Percentiles rank a stretch among this genome's conserved stretches.
Evolutionary conservation across 2,329 filamentous ascomycete genomes (phyloP).

Genomic region (Neonectria sp.): DNA sequence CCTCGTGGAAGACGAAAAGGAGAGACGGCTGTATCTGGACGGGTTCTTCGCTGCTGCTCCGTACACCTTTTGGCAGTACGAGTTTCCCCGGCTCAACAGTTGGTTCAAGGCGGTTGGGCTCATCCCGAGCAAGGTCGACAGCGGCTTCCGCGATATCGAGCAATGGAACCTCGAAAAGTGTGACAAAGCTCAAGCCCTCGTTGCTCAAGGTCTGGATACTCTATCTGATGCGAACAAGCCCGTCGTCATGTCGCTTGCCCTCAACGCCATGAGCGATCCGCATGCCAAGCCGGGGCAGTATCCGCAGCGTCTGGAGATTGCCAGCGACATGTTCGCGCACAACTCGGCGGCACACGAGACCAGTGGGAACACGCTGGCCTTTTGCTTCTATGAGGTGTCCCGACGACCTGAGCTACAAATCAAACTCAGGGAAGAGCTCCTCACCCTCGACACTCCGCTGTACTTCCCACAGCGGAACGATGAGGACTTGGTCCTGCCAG

Average conservation of each 20-base stretch:
- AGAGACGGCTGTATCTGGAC: constrained; percentile 23
- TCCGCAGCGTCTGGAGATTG: constrained; percentile 21
- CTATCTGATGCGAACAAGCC: constrained; percentile 13
- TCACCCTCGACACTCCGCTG: too few relatives aligned
- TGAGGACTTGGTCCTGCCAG: too few relatives aligned
- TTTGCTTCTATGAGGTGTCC: neutral
- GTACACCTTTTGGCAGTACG: constrained; percentile 28
- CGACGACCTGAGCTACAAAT: neutral
- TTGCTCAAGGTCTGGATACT: constrained; percentile 15
- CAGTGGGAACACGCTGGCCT: constrained; percentile 14
- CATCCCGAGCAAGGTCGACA: constrained; percentile 28
- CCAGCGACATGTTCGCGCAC: constrained; percentile 26
- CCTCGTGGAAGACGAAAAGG: constrained; percentile 30
- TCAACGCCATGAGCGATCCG: constrained; percentile 20
- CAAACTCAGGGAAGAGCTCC: too few relatives aligned
- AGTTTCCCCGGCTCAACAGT: constrained; percentile 18
- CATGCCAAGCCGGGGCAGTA: constrained; percentile 4
- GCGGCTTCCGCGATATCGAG: constrained; percentile 24
- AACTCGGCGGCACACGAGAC: constrained; percentile 24
- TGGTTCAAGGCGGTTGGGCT: constrained; percentile 15
- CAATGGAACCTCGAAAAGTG: constrained; percentile 29
- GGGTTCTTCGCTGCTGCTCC: constrained; percentile 26
- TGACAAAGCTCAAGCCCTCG: constrained; percentile 13
- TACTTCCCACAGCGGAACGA: too few relatives aligned
- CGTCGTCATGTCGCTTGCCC: constrained; percentile 9